Percentiles rank a stretch among this genome's conserved stretches.
Evolutionary conservation across 2,329 filamentous ascomycete genomes (phyloP).

Genomic region (Phyllosticta citribraziliensis): DNA sequence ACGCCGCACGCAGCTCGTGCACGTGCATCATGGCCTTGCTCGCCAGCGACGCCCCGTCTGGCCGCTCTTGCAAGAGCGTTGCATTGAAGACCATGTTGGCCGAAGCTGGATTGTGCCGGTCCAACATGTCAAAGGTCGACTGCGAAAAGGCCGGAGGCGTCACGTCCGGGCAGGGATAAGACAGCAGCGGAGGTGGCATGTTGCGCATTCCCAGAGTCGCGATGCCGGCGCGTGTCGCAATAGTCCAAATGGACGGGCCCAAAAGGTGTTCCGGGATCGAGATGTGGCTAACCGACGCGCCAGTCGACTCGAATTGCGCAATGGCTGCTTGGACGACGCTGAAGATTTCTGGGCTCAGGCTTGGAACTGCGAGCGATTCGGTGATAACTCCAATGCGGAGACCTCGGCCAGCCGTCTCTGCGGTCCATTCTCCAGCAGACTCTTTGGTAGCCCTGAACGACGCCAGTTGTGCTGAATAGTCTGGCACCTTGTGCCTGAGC

Average conservation of each 20-base stretch:
- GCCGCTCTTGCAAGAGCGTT: constrained; percentile 21
- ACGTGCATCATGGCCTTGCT: constrained; percentile 40
- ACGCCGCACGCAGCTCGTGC: constrained; percentile 38
- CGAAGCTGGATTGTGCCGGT: constrained; percentile 35
- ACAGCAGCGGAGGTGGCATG: constrained; percentile 19
- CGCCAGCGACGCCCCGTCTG: constrained; percentile 22
- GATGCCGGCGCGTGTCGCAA: constrained; percentile 23
- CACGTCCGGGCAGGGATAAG: constrained; percentile 21
- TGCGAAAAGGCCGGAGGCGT: constrained; percentile 23
- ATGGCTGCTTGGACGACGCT: constrained; percentile 29
- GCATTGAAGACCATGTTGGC: constrained; percentile 35
- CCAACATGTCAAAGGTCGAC: constrained; percentile 35
- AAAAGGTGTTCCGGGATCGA: constrained; percentile 39
- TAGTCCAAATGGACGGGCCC: constrained; percentile 41
- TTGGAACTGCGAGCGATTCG: constrained; percentile 33
- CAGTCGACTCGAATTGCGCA: constrained; percentile 29
- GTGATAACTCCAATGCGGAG: constrained; percentile 38
- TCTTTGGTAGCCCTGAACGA: constrained; percentile 19
- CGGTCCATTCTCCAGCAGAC: constrained; percentile 19
- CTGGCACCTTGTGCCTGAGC: constrained; percentile 24
- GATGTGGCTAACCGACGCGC: constrained; percentile 36
- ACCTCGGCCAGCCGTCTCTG: constrained; percentile 24
- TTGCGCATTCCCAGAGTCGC: constrained; percentile 19
- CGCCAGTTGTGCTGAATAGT: constrained; percentile 24
- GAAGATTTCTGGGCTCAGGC: constrained; percentile 30